Conservation (phyloP, 177 flowering plant species). For the Vitis hybrid region DNA sequence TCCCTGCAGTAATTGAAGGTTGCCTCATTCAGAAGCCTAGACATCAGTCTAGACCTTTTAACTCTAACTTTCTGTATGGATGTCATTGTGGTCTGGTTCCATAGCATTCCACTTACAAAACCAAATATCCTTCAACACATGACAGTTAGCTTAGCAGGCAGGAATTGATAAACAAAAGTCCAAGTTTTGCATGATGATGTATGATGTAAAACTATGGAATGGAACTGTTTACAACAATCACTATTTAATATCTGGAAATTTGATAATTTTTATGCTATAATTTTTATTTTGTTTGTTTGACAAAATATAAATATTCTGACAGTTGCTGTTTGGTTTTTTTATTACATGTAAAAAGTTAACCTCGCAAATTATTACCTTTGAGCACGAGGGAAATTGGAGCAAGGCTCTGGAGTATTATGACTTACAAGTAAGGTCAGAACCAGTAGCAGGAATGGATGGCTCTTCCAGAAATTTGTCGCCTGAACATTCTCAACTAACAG, state of each 20-base stretch:
- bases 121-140: too few relatives aligned
- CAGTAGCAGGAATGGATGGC: constrained; percentile 23
- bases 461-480: constrained; percentile 18
- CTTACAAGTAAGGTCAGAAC: constrained; percentile 68
- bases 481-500: constrained; percentile 23
- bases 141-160: not conserved
- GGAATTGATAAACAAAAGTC: not conserved
- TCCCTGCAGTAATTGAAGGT: too few relatives aligned
- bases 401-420: constrained; percentile 96
- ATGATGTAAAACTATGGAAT: not conserved
- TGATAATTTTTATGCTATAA: not conserved
- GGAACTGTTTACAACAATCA: not conserved
- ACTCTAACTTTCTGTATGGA: too few relatives aligned
- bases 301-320: too few relatives aligned
- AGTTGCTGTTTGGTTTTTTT: not conserved
- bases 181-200: not conserved
- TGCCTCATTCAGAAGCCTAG: too few relatives aligned
- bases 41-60: too few relatives aligned
- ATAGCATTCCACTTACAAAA: too few relatives aligned
- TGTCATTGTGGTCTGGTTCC: too few relatives aligned
- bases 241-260: not conserved
- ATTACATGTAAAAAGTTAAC: constrained; percentile 50
- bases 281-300: not conserved
- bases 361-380: constrained; percentile 80
- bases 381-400: constrained; percentile 97